These are phyloP conservation scores for Zasmidium cellare DNA, from an alignment of 2,329 filamentous ascomycete species.

Conservation along the genomic window DNA sequence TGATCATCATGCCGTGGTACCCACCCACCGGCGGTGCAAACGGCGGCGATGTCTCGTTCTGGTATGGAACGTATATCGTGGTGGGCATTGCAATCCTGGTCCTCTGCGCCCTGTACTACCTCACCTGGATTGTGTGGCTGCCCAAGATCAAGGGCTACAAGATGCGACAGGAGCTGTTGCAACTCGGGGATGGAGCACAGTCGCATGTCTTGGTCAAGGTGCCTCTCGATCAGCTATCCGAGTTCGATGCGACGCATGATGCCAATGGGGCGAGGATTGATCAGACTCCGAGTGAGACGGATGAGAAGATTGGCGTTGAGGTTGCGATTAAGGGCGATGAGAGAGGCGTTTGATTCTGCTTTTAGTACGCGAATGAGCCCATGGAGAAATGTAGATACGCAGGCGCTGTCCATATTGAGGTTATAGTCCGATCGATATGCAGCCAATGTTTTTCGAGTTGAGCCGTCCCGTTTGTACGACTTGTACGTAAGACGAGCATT, in stretches of 20 bases:
- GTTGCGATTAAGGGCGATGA: not conserved
- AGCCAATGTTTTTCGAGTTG: too few species aligned
- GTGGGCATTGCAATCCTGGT: conserved; percentile 65
- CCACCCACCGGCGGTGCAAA: conserved; percentile 61
- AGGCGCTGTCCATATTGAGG: too few species aligned
- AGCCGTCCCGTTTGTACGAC: too few species aligned
- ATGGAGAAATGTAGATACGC: too few species aligned
- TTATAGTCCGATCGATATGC: too few species aligned
- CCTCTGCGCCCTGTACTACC: conserved; percentile 60
- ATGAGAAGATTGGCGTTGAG: not conserved
- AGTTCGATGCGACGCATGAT: conserved; percentile 63
- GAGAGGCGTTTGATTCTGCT: not conserved
- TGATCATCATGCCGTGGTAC: conserved; percentile 71
- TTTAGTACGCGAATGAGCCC: too few species aligned
- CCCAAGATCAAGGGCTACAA: conserved; percentile 56
- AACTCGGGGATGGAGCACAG: conserved; percentile 50
- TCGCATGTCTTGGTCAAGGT: conserved; percentile 58
- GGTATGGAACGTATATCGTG: conserved; percentile 69
- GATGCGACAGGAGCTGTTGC: conserved; percentile 57
- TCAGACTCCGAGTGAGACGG: not conserved
- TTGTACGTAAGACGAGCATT: too few species aligned
- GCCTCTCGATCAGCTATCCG: conserved; percentile 49
- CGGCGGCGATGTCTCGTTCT: conserved; percentile 69
- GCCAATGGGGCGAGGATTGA: conserved; percentile 25
- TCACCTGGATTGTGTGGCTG: conserved; percentile 58